These are phyloP conservation scores for Penicillium herquei DNA, from an alignment of 495 filamentous ascomycete species.

Conservation along the genomic window DNA sequence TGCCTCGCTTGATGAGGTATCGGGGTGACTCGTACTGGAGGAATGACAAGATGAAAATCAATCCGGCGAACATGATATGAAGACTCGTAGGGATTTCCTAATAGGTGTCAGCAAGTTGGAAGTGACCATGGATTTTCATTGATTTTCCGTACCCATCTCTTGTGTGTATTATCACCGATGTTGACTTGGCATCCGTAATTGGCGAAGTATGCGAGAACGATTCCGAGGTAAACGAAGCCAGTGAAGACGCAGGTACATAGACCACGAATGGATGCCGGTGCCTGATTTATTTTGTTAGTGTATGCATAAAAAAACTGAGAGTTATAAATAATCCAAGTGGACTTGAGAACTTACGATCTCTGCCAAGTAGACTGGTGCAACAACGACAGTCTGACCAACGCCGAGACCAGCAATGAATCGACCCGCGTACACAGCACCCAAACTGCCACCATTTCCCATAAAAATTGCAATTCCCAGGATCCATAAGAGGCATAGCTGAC, in stretches of 20 bases:
- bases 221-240: constrained; percentile 47
- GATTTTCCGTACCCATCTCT: constrained; percentile 52
- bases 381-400: constrained; percentile 66
- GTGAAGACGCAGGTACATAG: constrained; percentile 70
- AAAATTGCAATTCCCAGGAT: constrained; percentile 67
- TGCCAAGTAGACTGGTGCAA: constrained; percentile 53
- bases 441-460: constrained; percentile 58
- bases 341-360: constrained; percentile 38
- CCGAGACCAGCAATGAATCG: constrained; percentile 68
- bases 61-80: constrained; percentile 69
- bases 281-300: constrained; percentile 11
- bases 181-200: constrained; percentile 57
- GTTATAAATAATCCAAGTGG: neutral
- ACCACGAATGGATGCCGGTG: constrained; percentile 61
- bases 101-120: constrained; percentile 10
- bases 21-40: constrained; percentile 65
- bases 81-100: constrained; percentile 63
- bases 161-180: constrained; percentile 53
- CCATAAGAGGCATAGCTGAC: constrained; percentile 64
- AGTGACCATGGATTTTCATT: constrained; percentile 6
- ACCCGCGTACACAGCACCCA: constrained; percentile 65
- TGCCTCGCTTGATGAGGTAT: constrained; percentile 56
- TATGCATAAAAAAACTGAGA: neutral
- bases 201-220: constrained; percentile 51
- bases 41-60: constrained; percentile 64